These are phyloP conservation scores for Penicillium sp. DNA, from an alignment of 2,329 filamentous ascomycete species.

Conservation along the genomic window DNA sequence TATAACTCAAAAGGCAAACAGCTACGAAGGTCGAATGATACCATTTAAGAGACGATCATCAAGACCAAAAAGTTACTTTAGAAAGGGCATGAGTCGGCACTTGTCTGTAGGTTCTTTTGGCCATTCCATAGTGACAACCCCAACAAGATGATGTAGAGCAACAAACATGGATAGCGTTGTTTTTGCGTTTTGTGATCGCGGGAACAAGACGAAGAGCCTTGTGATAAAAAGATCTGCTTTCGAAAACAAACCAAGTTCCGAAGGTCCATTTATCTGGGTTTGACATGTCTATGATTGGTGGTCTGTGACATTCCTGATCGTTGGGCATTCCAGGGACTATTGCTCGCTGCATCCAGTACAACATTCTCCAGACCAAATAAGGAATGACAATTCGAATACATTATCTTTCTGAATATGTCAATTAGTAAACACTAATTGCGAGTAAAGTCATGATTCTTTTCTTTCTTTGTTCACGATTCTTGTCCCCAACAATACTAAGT, in stretches of 20 bases:
- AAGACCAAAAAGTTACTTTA: too few relatives aligned
- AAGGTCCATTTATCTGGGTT: neutral
- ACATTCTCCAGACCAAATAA: neutral
- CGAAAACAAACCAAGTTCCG: neutral
- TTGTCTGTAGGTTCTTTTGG: too few relatives aligned
- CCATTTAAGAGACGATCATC: too few relatives aligned
- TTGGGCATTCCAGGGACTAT: neutral
- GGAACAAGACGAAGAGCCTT: too few relatives aligned
- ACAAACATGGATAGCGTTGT: too few relatives aligned
- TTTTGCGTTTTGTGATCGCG: too few relatives aligned
- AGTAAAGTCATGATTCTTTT: neutral
- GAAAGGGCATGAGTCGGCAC: too few relatives aligned
- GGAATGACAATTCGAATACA: neutral
- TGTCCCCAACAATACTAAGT: slow-evolving; percentile 10
- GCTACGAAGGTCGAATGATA: too few relatives aligned
- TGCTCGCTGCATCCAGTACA: neutral
- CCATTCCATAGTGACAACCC: too few relatives aligned
- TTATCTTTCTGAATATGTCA: neutral
- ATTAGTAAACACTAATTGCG: neutral
- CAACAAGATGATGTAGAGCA: too few relatives aligned
- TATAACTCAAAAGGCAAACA: too few relatives aligned
- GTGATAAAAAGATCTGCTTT: too few relatives aligned
- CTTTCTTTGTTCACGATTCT: neutral
- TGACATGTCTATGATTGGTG: neutral
- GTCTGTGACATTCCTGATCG: neutral